Evolutionary conservation across 345 rosid genomes (phyloP).

Genomic region (Garcia nutans): DNA sequence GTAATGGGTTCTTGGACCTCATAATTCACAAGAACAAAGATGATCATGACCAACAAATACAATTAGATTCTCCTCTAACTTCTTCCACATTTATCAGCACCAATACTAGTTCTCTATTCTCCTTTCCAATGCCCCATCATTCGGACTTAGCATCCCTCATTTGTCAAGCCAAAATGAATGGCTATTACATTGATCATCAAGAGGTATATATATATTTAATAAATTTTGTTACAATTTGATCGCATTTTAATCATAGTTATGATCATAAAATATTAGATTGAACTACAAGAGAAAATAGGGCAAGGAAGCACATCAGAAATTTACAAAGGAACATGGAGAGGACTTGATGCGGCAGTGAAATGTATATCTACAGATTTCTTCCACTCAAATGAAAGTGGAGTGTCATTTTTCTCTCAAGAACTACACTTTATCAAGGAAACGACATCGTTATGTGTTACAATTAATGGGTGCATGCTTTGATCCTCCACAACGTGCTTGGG

Average conservation of each 20-base stretch:
- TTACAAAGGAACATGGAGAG: constrained; percentile 51
- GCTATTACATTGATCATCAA: constrained; percentile 50
- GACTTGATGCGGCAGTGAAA: constrained; percentile 61
- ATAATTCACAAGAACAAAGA: constrained; percentile 28
- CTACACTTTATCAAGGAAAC: constrained; percentile 53
- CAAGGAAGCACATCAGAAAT: constrained; percentile 58
- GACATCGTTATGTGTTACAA: constrained; percentile 51
- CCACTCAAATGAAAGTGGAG: constrained; percentile 33
- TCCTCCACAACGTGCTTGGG: constrained; percentile 53
- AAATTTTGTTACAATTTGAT: too few species aligned
- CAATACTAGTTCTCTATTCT: constrained; percentile 19
- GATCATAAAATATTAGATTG: constrained; percentile 28
- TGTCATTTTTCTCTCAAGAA: constrained; percentile 48
- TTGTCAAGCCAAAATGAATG: constrained; percentile 44
- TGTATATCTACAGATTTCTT: constrained; percentile 49
- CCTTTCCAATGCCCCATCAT: constrained; percentile 7
- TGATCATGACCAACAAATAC: constrained; percentile 13
- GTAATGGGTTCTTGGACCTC: constrained; percentile 49
- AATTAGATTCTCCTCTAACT: constrained; percentile 2
- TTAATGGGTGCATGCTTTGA: constrained; percentile 58
- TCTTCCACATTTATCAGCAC: constrained; percentile 1
- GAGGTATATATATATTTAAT: constrained; percentile 33
- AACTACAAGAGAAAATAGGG: constrained; percentile 42
- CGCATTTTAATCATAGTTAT: too few species aligned
- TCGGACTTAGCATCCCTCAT: constrained; percentile 23